phyloP scores from a whole-genome alignment of 768 basidiomycete species.

The Cytidiella melzeri region DNA sequence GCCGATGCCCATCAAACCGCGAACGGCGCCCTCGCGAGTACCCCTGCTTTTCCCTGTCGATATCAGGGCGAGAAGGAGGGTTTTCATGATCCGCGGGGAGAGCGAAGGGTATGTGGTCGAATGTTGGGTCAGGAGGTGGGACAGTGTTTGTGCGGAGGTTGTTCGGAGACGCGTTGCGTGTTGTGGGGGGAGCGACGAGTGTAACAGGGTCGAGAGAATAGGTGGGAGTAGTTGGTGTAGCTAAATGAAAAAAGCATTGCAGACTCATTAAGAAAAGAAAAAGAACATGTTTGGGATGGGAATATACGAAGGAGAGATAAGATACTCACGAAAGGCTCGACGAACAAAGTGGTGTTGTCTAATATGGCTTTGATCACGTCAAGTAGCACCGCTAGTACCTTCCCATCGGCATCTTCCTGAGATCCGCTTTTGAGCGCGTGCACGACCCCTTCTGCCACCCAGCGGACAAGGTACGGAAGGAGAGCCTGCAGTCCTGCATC shows the following conservation, averaged over 20 bases:
- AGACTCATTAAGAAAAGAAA: slow-evolving; percentile 1
- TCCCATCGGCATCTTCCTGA: slow-evolving; percentile 60
- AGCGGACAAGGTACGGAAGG: slow-evolving; percentile 88
- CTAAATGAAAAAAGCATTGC: slow-evolving; percentile 33
- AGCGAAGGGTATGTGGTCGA: slow-evolving; percentile 87
- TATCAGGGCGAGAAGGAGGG: slow-evolving; percentile 81
- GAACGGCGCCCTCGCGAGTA: slow-evolving; percentile 84
- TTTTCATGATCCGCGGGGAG: slow-evolving; percentile 88
- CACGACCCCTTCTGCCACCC: slow-evolving; percentile 88
- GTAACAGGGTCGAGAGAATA: slow-evolving; percentile 84
- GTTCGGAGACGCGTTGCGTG: slow-evolving; percentile 72
- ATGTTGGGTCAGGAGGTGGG: slow-evolving; percentile 73
- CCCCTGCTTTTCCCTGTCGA: slow-evolving; percentile 67
- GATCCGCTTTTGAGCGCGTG: slow-evolving; percentile 42
- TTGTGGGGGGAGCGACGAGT: slow-evolving; percentile 72
- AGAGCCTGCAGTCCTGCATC: slow-evolving; percentile 92
- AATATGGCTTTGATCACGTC: slow-evolving; percentile 82
- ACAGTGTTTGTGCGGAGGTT: slow-evolving; percentile 77
- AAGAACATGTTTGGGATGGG: no score
- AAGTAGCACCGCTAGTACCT: slow-evolving; percentile 71
- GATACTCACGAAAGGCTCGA: slow-evolving; percentile 87
- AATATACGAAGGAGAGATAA: neutral
- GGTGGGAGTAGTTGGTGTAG: slow-evolving; percentile 95
- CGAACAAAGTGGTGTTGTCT: slow-evolving; percentile 82
- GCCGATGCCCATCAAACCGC: slow-evolving; percentile 80